A percentile compares a stretch with the other conserved stretches of the same genome.
Evolutionary conservation across 2,329 filamentous ascomycete species (phyloP).

Genomic region (Magnaporthiopsis incrustans): DNA sequence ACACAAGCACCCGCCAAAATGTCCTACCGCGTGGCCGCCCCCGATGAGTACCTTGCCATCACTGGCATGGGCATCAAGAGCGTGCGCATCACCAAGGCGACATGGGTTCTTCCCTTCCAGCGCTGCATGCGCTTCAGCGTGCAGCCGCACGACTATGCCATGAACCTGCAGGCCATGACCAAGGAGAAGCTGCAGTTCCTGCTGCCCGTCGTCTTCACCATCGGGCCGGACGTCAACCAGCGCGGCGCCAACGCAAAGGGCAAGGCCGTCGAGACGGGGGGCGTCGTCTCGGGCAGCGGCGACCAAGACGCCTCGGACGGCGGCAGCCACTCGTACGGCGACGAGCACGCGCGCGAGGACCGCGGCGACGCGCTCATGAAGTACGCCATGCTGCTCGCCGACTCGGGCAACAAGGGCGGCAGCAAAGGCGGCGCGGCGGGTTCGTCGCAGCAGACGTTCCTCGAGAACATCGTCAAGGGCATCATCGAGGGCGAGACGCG

Average conservation of each 20-base stretch:
- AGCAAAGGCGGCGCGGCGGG: conserved; percentile 9
- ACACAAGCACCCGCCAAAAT: conserved; percentile 28
- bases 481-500: conserved; percentile 86
- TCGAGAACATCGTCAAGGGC: conserved; percentile 79
- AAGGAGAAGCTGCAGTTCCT: conserved; percentile 79
- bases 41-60: conserved; percentile 80
- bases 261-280: neutral
- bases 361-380: conserved; percentile 62
- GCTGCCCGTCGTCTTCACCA: conserved; percentile 77
- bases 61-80: conserved; percentile 70
- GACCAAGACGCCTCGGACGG: neutral
- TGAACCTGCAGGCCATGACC: conserved; percentile 82
- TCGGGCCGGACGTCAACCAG: conserved; percentile 67
- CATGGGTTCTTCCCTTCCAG: conserved; percentile 65
- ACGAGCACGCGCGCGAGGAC: conserved; percentile 33
- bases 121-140: conserved; percentile 54
- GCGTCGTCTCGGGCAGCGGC: neutral
- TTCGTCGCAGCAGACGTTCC: conserved; percentile 44
- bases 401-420: conserved; percentile 33
- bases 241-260: conserved; percentile 40
- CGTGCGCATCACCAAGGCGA: conserved; percentile 71
- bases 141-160: conserved; percentile 72
- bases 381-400: conserved; percentile 73
- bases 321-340: conserved; percentile 9
- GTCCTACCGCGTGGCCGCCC: conserved; percentile 62